Conservation (phyloP, 495 filamentous ascomycete species). For the Tuber aestivum region DNA sequence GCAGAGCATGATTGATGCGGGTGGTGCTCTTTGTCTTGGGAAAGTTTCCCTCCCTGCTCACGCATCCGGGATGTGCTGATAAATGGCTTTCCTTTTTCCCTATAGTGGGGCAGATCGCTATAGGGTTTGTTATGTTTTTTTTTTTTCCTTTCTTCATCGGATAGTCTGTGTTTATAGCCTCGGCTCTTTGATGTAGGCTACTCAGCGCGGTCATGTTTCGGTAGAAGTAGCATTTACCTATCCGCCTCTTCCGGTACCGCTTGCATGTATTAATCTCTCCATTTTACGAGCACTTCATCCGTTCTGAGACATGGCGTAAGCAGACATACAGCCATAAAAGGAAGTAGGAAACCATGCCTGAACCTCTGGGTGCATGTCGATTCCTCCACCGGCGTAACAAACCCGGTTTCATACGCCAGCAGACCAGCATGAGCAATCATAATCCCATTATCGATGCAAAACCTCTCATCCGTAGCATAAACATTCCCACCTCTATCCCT, state of each 20-base stretch:
- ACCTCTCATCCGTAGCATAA: conserved; percentile 77
- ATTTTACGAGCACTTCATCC: conserved; percentile 86
- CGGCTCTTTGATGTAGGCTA: background rate
- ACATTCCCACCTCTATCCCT: conserved; percentile 79
- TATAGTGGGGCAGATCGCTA: background rate
- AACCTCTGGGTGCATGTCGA: conserved; percentile 90
- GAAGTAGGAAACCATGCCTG: conserved; percentile 38
- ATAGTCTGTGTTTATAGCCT: background rate
- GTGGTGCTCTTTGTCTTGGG: background rate
- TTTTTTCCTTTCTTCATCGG: background rate
- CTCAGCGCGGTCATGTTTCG: background rate
- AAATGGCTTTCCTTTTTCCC: background rate
- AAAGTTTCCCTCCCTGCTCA: background rate
- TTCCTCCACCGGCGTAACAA: conserved; percentile 67
- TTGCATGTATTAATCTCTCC: conserved; percentile 61
- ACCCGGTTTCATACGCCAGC: conserved; percentile 72
- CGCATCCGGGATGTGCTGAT: background rate
- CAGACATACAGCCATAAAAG: background rate
- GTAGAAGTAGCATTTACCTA: background rate
- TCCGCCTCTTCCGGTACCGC: background rate
- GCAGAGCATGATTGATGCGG: background rate
- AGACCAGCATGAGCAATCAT: conserved; percentile 99
- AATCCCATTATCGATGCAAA: conserved; percentile 98
- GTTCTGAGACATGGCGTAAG: conserved; percentile 50
- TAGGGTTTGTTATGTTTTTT: background rate